These are phyloP conservation scores for Harringtonia aguacate DNA, from an alignment of 2,329 filamentous ascomycete genomes.

Conservation along the genomic window DNA sequence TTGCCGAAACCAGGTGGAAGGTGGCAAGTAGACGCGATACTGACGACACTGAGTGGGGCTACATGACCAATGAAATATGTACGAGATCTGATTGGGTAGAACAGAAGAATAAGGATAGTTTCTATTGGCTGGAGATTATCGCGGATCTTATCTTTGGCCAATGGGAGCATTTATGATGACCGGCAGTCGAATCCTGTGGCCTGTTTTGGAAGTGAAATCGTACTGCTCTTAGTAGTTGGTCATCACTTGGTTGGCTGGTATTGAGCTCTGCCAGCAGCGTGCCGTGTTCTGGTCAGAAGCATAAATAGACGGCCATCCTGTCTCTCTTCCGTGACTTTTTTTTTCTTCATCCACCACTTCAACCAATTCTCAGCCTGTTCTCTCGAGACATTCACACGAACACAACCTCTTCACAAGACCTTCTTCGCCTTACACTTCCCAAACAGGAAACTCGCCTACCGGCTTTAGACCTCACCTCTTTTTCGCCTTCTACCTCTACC, in stretches of 20 bases:
- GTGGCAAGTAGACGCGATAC: no score
- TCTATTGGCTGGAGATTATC: constrained; percentile 1
- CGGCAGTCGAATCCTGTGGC: background rate
- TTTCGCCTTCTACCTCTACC: no score
- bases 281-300: background rate
- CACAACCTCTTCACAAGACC: no score
- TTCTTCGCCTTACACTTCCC: no score
- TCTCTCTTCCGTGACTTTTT: background rate
- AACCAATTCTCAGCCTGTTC: background rate
- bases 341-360: background rate
- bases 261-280: background rate
- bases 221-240: background rate
- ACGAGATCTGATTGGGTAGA: background rate
- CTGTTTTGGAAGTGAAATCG: constrained; percentile 2
- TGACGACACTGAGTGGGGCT: no score
- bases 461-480: no score
- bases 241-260: background rate
- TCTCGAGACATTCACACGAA: background rate
- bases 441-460: no score
- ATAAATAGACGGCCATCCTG: background rate
- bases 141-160: background rate
- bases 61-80: background rate
- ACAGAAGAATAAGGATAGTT: no score
- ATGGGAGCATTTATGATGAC: constrained; percentile 1
- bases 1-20: no score